These are phyloP conservation scores for Trichoderma sp. DNA, from an alignment of 2,329 filamentous ascomycete species.

Conservation along the genomic window DNA sequence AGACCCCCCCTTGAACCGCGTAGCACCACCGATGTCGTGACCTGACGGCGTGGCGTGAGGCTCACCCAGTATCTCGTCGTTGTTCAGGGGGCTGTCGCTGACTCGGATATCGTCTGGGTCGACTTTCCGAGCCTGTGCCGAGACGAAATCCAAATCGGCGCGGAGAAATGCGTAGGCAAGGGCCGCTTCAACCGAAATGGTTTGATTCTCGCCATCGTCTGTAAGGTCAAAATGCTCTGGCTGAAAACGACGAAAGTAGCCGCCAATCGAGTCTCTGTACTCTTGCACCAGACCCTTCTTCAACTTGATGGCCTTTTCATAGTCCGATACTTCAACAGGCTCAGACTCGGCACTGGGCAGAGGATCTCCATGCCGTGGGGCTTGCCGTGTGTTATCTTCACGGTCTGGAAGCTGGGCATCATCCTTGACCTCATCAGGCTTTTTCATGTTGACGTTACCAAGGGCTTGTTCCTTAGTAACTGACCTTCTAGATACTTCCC, in stretches of 20 bases:
- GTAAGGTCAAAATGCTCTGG: constrained; percentile 70
- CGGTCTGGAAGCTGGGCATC: constrained; percentile 40
- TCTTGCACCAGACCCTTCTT: constrained; percentile 71
- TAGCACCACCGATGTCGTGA: constrained; percentile 69
- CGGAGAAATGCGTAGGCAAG: constrained; percentile 91
- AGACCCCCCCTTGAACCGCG: constrained; percentile 88
- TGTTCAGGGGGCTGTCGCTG: constrained; percentile 77
- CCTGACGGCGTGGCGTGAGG: constrained; percentile 57
- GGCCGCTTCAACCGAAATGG: constrained; percentile 69
- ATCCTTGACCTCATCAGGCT: constrained; percentile 47
- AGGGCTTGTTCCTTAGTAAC: constrained; percentile 34
- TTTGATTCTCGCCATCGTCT: constrained; percentile 34
- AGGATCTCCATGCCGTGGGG: constrained; percentile 41
- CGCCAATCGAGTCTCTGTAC: constrained; percentile 84
- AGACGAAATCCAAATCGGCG: constrained; percentile 91
- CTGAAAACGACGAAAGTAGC: constrained; percentile 90
- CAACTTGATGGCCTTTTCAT: constrained; percentile 64
- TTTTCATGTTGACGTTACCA: constrained; percentile 50
- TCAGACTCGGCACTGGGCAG: constrained; percentile 46
- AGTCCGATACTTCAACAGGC: constrained; percentile 55
- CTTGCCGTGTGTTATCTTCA: constrained; percentile 38
- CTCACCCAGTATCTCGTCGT: constrained; percentile 76
- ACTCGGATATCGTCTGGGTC: constrained; percentile 69
- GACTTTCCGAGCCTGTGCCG: constrained; percentile 82
- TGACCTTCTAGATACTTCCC: constrained; percentile 31